Evolutionary conservation across 768 basidiomycete genomes (phyloP).

Genomic region (Fomitopsis serialis): DNA sequence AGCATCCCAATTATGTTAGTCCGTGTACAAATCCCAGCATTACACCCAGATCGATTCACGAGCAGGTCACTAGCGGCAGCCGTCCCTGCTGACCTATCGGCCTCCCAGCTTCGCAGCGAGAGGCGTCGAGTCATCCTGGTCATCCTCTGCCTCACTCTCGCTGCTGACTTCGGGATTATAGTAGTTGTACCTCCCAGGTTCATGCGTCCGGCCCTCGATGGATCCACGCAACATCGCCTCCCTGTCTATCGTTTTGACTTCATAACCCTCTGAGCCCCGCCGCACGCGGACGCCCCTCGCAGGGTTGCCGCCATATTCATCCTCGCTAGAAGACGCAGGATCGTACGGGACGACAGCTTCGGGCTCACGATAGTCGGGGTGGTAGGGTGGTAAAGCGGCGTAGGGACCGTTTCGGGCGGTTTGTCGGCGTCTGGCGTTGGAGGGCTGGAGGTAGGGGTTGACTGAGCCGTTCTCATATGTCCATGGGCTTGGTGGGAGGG

Average conservation of each 20-base stretch:
- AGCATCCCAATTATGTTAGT: background rate
- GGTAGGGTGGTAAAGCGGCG: conserved; percentile 66
- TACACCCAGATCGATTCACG: no score
- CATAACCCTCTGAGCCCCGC: conserved; percentile 80
- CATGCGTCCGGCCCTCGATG: conserved; percentile 46
- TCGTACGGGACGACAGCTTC: conserved; percentile 21
- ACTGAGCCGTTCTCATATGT: conserved; percentile 74
- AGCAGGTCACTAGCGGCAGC: no score
- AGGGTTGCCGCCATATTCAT: conserved; percentile 26
- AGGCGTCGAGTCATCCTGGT: conserved; percentile 25
- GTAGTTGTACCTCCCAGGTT: conserved; percentile 56
- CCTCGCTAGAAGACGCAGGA: conserved; percentile 18
- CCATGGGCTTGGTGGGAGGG: conserved; percentile 68
- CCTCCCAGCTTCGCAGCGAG: conserved; percentile 18
- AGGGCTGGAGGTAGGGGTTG: conserved; percentile 72
- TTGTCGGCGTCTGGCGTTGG: conserved; percentile 34
- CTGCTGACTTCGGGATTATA: conserved; percentile 58
- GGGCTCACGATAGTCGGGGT: conserved; percentile 56
- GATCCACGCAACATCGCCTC: conserved; percentile 62
- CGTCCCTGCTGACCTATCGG: conserved; percentile 13
- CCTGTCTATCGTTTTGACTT: conserved; percentile 55
- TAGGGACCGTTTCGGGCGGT: conserved; percentile 26
- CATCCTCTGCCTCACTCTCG: conserved; percentile 36
- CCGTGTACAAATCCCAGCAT: conserved; percentile 5
- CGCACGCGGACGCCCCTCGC: conserved; percentile 33